Conservation (phyloP, 2,329 filamentous ascomycete genomes). For the Rhynchosporium secalis region DNA sequence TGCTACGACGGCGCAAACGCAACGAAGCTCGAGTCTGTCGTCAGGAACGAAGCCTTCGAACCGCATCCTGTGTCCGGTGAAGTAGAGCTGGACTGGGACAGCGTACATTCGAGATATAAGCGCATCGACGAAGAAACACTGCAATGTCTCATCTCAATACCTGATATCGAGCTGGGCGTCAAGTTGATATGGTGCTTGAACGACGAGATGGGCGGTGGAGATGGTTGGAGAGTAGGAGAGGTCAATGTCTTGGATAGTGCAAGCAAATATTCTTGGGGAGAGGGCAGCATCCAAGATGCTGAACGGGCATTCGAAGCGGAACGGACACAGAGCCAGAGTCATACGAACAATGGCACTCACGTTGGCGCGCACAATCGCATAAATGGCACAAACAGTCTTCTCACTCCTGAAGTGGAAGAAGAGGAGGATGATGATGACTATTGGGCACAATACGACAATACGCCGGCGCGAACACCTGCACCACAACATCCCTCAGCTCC, state of each 20-base stretch:
- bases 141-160: slow-evolving; percentile 63
- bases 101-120: slow-evolving; percentile 62
- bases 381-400: slow-evolving; percentile 27
- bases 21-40: slow-evolving; percentile 58
- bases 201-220: slow-evolving; percentile 53
- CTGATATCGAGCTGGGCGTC: slow-evolving; percentile 62
- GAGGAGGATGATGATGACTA: slow-evolving; percentile 76
- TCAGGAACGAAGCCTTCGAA: slow-evolving; percentile 64
- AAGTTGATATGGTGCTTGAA: slow-evolving; percentile 69
- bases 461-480: slow-evolving; percentile 64
- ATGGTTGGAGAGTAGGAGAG: slow-evolving; percentile 73
- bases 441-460: slow-evolving; percentile 76
- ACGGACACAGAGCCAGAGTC: slow-evolving; percentile 4
- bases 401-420: slow-evolving; percentile 25
- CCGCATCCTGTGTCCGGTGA: slow-evolving; percentile 82
- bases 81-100: slow-evolving; percentile 68
- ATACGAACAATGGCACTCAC: not conserved
- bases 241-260: slow-evolving; percentile 60
- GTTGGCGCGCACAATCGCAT: slow-evolving; percentile 21
- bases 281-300: slow-evolving; percentile 56
- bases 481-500: slow-evolving; percentile 64
- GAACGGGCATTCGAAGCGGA: slow-evolving; percentile 53
- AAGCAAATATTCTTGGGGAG: slow-evolving; percentile 51
- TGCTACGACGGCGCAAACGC: slow-evolving; percentile 62
- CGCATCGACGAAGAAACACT: slow-evolving; percentile 75